Conservation (phyloP, 1,139 yeast species). For the Pichia sp. region DNA sequence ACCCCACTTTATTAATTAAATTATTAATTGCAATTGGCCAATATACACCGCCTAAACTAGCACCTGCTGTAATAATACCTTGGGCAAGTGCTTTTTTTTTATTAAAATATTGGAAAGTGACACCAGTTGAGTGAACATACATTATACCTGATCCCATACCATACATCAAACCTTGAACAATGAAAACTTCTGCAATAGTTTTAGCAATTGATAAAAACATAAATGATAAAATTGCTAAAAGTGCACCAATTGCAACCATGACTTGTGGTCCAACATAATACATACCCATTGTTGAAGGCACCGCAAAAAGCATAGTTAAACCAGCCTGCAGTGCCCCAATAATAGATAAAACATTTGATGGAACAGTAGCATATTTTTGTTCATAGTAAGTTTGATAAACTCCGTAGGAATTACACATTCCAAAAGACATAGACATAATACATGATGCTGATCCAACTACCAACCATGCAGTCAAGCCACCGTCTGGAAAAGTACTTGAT, state of each 20-base stretch:
- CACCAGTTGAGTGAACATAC: conserved; percentile 38
- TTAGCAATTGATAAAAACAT: conserved; percentile 37
- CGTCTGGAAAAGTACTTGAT: conserved; percentile 7
- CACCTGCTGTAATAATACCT: conserved; percentile 54
- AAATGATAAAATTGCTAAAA: conserved; percentile 38
- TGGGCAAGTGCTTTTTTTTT: conserved; percentile 50
- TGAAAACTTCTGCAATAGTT: conserved; percentile 44
- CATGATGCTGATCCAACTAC: conserved; percentile 22
- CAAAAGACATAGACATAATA: conserved; percentile 45
- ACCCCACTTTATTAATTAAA: conserved; percentile 38
- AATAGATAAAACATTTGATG: conserved; percentile 25
- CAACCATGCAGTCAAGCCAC: conserved; percentile 13
- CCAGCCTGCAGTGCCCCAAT: conserved; percentile 31
- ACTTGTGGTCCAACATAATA: conserved; percentile 35
- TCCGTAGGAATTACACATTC: conserved; percentile 50
- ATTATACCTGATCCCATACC: conserved; percentile 45
- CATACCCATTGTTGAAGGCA: conserved; percentile 41
- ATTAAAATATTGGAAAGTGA: conserved; percentile 50
- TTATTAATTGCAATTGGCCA: conserved; percentile 41
- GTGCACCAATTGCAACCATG: conserved; percentile 38
- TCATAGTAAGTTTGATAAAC: conserved; percentile 45
- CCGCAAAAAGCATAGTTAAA: conserved; percentile 31
- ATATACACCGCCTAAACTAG: conserved; percentile 58
- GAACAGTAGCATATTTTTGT: conserved; percentile 23
- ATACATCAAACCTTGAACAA: conserved; percentile 48